Conservation (phyloP, 352 stramenopile genomes). For the Aphanomyces stellatus region DNA sequence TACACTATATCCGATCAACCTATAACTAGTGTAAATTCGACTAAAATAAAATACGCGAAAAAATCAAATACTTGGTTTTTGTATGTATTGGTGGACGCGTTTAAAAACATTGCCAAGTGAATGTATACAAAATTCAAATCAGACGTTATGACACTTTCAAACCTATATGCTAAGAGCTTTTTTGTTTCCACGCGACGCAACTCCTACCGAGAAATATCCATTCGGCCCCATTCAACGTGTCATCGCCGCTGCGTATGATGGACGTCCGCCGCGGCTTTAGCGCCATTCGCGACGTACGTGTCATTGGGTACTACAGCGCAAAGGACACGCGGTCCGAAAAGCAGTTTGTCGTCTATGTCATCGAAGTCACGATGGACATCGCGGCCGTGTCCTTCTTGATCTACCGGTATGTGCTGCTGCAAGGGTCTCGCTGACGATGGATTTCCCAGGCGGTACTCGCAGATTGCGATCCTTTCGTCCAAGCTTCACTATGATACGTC, state of each 20-base stretch:
- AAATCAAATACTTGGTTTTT: too few species aligned
- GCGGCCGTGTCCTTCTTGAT: slow-evolving; percentile 45
- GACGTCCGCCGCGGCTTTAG: slow-evolving; percentile 31
- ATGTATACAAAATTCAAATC: too few species aligned
- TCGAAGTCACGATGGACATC: slow-evolving; percentile 40
- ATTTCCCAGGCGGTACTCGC: slow-evolving; percentile 47
- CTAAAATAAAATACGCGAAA: too few species aligned
- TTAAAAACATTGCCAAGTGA: too few species aligned
- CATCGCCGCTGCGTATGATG: neutral
- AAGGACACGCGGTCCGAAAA: slow-evolving; percentile 36
- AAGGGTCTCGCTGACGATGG: neutral
- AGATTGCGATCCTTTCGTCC: slow-evolving; percentile 48
- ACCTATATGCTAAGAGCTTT: too few species aligned
- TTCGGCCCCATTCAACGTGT: neutral
- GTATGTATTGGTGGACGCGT: too few species aligned
- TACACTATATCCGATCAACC: too few species aligned
- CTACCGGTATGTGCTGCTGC: slow-evolving; percentile 32
- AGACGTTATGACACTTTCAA: too few species aligned
- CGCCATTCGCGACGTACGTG: slow-evolving; percentile 55
- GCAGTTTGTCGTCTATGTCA: slow-evolving; percentile 63
- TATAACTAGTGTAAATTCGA: too few species aligned
- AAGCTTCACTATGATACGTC: slow-evolving; percentile 61
- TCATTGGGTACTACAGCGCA: slow-evolving; percentile 74
- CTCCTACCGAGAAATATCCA: neutral
- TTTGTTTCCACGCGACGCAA: too few species aligned